Base-by-base conservation (phyloP, 2,329 filamentous ascomycete species). In the Plenodomus tracheiphilus region DNA sequence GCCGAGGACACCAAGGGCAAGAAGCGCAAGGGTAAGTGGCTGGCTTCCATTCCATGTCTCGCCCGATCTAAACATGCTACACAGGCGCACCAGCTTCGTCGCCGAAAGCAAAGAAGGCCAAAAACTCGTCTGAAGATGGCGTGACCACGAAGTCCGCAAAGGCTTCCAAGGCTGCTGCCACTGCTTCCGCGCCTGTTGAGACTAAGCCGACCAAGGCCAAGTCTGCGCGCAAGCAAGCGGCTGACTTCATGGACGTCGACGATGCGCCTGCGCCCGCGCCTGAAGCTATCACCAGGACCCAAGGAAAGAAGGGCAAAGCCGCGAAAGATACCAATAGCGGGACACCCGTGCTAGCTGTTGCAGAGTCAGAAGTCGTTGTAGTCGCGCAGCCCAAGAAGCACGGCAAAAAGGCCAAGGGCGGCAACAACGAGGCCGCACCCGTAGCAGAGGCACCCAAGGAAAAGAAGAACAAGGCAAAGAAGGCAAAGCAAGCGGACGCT, bases 1-100 rank as follows among this genome's bases (percentile, higher is more conserved):
- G 75, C 76, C 55, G 79, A 80, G 62, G 66, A 69, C 28, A 72
- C 74, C 56, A 81, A 80, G 59, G 73, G 72, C 35, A 83, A 79
- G 66, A 83, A 83, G 77, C 77, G 79, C 70, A 81, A 81, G 64
- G 76, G 79, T 79, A 68, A 35, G 64, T 9, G 58, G 11, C 19
- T 22, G 41, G 8, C 18, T 32, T 54, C 55, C 3, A 11, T 19
- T n/a, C 40, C 55, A 53, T 49, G 61, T 39, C 13, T 32, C 28
- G 11, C 13, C 4, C 4, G 6, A 4, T 32, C 28, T 32, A 32
- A 32, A 8, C 28, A 32, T 32, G 21, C 51, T 40, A 39, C 60
- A 7, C 53, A 73, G 69, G 63, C 65, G 69, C 67, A 39, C 39
- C 61, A 20, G 67, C 70, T 22, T 39, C 66, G 20, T 63, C 65